A percentile compares a stretch with the other conserved stretches of the same genome.
Conservation (phyloP, 306 rosid species). For the Ziziphus jujuba region DNA sequence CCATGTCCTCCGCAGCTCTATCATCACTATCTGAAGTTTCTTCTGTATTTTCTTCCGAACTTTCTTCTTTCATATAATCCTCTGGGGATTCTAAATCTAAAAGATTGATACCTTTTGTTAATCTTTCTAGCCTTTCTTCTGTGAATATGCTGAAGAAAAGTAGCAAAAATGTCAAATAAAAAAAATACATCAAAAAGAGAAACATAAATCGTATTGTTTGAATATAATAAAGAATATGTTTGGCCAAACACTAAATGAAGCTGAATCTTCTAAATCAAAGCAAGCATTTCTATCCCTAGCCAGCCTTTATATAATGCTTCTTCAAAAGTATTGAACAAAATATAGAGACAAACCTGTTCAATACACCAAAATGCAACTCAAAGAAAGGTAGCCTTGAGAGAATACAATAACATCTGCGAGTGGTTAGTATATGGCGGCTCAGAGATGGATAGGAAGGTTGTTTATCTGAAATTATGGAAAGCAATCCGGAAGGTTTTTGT, state of each 20-base stretch:
- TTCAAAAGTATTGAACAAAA: neutral
- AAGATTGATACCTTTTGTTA: conserved; percentile 64
- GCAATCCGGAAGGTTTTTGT: conserved; percentile 82
- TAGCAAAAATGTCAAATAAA: conserved; percentile 31
- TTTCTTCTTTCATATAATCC: conserved; percentile 32
- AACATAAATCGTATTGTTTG: too few relatives aligned
- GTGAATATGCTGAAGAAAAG: conserved; percentile 79
- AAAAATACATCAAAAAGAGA: conserved; percentile 11
- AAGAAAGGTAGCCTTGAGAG: conserved; percentile 91
- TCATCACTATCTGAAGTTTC: conserved; percentile 43
- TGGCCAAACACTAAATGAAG: neutral
- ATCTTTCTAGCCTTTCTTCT: conserved; percentile 90
- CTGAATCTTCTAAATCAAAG: too few relatives aligned
- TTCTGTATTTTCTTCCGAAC: conserved; percentile 45
- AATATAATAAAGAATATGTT: too few relatives aligned
- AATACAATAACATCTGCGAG: conserved; percentile 95
- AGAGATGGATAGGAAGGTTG: conserved; percentile 49
- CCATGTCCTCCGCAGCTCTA: conserved; percentile 37
- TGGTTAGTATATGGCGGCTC: conserved; percentile 80
- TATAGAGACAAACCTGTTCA: conserved; percentile 61
- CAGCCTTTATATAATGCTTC: too few relatives aligned
- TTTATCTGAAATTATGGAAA: conserved; percentile 70
- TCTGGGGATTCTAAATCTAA: conserved; percentile 56
- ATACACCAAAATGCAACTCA: conserved; percentile 90
- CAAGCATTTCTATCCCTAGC: too few relatives aligned